Base-by-base conservation (phyloP, 805 yeast species). In the Hanseniaspora lindneri region DNA sequence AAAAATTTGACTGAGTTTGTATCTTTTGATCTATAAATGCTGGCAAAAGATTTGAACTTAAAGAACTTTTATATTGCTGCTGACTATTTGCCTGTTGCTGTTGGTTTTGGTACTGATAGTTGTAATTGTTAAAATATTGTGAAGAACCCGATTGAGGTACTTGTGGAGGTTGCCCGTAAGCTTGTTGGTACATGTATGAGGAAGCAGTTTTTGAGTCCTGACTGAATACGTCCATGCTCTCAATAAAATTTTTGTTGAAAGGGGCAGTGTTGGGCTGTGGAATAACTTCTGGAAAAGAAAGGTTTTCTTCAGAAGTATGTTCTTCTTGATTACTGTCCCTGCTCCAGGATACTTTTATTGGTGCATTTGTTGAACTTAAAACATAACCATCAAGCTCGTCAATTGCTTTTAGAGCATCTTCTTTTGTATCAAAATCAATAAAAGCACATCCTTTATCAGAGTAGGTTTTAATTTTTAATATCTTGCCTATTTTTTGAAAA, bases 381-480 rank as follows among this genome's bases (percentile, higher is more conserved):
- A 77, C 68, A 58, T 76, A 82, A 1, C 94, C 94, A 62, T 83
- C 86, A 83, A 83, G 77, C 3, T 80, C 79, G 35, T 76, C 73
- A 48, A 83, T 80, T 6, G 94, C 86, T 35, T 76, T 78, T 61
- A 81, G 85, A 1, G 92, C 92, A 55, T 80, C 83, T 55, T 75
- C 79, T 53, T 83, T 67, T 30, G 69, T 67, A n/a, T 74, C 66
- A 60, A 76, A 83, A 57, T 76, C 79, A 50, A 83, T 79, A 62
- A 82, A 81, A 1, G 88, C 94, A 66, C 89, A 81, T 51, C 83
- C 82, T 58, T 82, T 83, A 13, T 86, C 85, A 1, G 76, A 79
- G 7, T 89, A 89, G 40, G 83, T 80, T 57, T 80, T 81, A 37
- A 83, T 80, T 54, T 77, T 80, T 24, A 72, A 64, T 30, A 83